Percentiles rank a stretch among this genome's conserved stretches.
These are phyloP conservation scores for Funneliformis mosseae DNA, from an alignment of 192 early-diverging fungal genomes.

Conservation along the genomic window DNA sequence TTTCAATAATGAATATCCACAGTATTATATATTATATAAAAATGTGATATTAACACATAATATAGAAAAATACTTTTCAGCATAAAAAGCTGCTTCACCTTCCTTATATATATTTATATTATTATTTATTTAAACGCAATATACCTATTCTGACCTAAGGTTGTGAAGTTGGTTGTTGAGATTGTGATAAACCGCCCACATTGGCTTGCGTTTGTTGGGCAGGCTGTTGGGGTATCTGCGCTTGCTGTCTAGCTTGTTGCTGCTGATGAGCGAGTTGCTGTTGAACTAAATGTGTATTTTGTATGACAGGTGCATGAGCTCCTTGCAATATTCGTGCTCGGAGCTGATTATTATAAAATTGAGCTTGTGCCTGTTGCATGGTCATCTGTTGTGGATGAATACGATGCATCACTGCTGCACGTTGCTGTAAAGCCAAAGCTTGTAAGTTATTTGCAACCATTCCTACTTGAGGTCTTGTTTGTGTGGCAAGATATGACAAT, in stretches of 20 bases:
- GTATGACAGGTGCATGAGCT: background rate
- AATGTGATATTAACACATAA: no score
- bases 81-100: no score
- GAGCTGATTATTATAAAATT: background rate
- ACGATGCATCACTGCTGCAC: background rate
- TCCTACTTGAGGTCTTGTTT: background rate
- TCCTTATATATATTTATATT: no score
- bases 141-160: no score
- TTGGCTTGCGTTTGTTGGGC: background rate
- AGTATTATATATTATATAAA: no score
- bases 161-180: background rate
- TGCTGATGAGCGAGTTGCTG: background rate
- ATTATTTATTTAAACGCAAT: no score
- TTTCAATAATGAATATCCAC: no score
- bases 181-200: background rate
- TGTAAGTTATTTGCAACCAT: background rate
- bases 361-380: background rate
- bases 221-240: background rate
- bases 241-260: background rate
- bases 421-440: background rate
- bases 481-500: background rate
- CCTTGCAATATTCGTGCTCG: background rate
- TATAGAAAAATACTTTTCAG: no score
- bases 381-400: background rate
- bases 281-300: background rate